These are phyloP conservation scores for Cnidoscolus chayamansa DNA, from an alignment of 441 rosid genomes.

Conservation along the genomic window DNA sequence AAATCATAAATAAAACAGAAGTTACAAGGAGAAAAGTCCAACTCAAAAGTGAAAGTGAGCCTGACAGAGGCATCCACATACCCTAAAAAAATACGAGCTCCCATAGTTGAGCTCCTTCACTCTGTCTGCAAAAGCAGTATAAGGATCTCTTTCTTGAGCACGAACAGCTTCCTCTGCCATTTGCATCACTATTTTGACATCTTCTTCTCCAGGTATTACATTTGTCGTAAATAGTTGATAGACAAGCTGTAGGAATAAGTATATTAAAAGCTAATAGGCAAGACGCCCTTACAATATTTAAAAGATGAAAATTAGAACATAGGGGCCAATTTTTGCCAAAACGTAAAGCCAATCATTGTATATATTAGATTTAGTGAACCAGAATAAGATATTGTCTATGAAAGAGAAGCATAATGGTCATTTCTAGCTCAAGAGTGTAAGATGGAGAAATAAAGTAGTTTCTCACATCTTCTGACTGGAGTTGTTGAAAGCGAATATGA, in stretches of 20 bases:
- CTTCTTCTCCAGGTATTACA: slow-evolving; percentile 86
- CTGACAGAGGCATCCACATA: slow-evolving; percentile 33
- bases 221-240: slow-evolving; percentile 75
- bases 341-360: not conserved
- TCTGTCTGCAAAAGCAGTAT: slow-evolving; percentile 82
- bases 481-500: not conserved
- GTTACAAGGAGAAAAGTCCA: slow-evolving; percentile 20
- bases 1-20: slow-evolving; percentile 21
- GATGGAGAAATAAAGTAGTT: not conserved
- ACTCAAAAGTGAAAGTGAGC: slow-evolving; percentile 12
- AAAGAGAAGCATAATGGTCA: not conserved
- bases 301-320: slow-evolving; percentile 10
- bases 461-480: not conserved
- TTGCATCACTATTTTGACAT: slow-evolving; percentile 91
- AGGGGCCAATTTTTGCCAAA: not conserved
- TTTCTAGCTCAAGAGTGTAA: slow-evolving; percentile 4
- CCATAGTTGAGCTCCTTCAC: slow-evolving; percentile 93
- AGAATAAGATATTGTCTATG: not conserved
- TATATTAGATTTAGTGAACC: not conserved
- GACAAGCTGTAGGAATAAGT: slow-evolving; percentile 56
- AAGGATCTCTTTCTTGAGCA: slow-evolving; percentile 96
- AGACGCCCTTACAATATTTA: not conserved
- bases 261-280: slow-evolving; percentile 16
- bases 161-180: slow-evolving; percentile 94
- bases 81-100: slow-evolving; percentile 86